These are phyloP conservation scores for Penicillium angulare DNA, from an alignment of 495 filamentous ascomycete genomes.

Conservation along the genomic window DNA sequence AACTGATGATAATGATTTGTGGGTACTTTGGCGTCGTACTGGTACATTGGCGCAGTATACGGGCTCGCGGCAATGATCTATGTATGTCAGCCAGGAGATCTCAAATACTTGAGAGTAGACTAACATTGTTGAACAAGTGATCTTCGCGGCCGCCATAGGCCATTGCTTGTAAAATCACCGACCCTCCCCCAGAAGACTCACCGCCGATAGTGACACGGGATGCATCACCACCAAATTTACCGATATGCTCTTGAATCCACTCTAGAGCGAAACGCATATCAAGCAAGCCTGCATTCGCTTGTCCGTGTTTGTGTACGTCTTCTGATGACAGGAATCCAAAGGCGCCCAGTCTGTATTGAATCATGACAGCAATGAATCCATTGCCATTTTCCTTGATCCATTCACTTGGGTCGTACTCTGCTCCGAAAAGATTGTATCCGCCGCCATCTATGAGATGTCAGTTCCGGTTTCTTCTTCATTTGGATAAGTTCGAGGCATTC, in stretches of 20 bases:
- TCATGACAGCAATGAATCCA: conserved; percentile 10
- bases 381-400: conserved; percentile 8
- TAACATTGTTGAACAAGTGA: conserved; percentile 21
- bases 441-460: conserved; percentile 8
- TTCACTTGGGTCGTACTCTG: conserved; percentile 8
- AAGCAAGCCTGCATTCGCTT: conserved; percentile 47
- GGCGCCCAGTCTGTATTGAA: conserved; percentile 15
- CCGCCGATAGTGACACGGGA: conserved; percentile 35
- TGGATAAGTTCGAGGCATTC: background rate
- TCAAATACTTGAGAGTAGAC: background rate
- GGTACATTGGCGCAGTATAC: conserved; percentile 49
- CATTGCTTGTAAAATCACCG: conserved; percentile 51
- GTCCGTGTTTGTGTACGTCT: conserved; percentile 6
- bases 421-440: conserved; percentile 10
- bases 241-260: conserved; percentile 54
- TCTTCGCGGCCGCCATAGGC: conserved; percentile 44
- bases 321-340: conserved; percentile 16
- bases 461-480: background rate
- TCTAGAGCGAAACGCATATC: conserved; percentile 60
- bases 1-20: conserved; percentile 56
- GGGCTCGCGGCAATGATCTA: conserved; percentile 53
- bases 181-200: conserved; percentile 44
- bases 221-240: conserved; percentile 41
- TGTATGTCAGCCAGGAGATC: background rate
- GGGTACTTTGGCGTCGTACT: conserved; percentile 51